A percentile compares a stretch with the other conserved stretches of the same genome.
These are phyloP conservation scores for Cercospora brassicicola DNA, from an alignment of 2,329 filamentous ascomycete species.

Conservation along the genomic window DNA sequence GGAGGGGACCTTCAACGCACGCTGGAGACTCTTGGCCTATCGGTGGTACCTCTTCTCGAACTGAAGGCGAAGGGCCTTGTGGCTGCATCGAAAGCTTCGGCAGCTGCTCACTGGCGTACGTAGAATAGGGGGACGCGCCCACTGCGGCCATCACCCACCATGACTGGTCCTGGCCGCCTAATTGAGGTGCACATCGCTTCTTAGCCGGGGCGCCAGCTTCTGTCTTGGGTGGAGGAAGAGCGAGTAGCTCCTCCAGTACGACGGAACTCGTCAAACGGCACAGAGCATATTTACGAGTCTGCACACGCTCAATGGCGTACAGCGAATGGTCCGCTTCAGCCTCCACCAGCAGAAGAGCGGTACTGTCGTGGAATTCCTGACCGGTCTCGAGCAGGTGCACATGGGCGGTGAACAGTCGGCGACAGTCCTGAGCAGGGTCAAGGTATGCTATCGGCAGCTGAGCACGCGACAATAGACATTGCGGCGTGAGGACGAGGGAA, in stretches of 20 bases:
- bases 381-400: conserved; percentile 65
- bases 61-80: not conserved
- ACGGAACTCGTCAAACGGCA: conserved; percentile 70
- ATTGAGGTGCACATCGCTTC: conserved; percentile 23
- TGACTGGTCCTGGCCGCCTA: conserved; percentile 19
- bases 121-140: not conserved
- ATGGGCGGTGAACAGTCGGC: conserved; percentile 61
- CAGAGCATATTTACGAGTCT: conserved; percentile 62
- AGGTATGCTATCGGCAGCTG: conserved; percentile 62
- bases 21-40: not conserved
- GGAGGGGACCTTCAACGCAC: not conserved
- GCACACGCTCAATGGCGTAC: conserved; percentile 67
- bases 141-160: conserved; percentile 32
- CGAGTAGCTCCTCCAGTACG: conserved; percentile 56
- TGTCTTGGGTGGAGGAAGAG: conserved; percentile 33
- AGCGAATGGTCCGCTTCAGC: conserved; percentile 56
- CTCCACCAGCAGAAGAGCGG: conserved; percentile 62
- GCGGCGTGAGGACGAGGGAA: conserved; percentile 33
- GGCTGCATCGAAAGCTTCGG: not conserved
- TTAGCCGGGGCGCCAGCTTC: conserved; percentile 33
- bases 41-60: not conserved
- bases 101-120: not conserved
- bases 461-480: conserved; percentile 58
- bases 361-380: conserved; percentile 44
- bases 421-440: conserved; percentile 55